Evolutionary conservation across 2,329 filamentous ascomycete species (phyloP), one percentile per base, ranked within the genome.

Genomic region (Scedosporium apiospermum): DNA sequence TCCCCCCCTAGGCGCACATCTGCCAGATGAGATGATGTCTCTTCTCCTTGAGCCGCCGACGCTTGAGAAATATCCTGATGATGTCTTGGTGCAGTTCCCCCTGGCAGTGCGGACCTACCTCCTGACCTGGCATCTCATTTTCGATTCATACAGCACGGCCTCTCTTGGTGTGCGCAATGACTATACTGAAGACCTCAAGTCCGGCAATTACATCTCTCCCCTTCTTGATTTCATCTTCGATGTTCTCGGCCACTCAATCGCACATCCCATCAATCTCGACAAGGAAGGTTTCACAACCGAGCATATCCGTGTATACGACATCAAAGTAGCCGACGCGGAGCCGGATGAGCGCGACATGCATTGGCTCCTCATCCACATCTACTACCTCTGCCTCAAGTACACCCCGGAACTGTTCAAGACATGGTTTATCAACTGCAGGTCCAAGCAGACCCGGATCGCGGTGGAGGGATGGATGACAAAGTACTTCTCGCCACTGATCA

Each of bases 381-480:
- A 91, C 77, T 98, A 93, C 72, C 81, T 93, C 4, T 83, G 84
- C 5, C 82, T 99, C 44, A 89, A 86, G 69, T 88, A 91, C 70
- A 80, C 90, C 0, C 91, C 92, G 0, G 88, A 87, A 1, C 79
- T 95, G 3, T 91, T 92, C 64, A 93, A 92, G 70, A 76, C 80
- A 1, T 98, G 95, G 91, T 96, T 88, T 77, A 84, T 93, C 9
- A 86, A 89, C 65, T 89, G 91, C 71, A 87, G 87, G 63, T 92
- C 88, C 18, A 88, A 90, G 64, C 88, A 95, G 72, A 96, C 91
- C 16, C 88, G 87, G 34, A 86, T 88, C 26, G 84, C 90, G 0
- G 87, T 97, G 23, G 89, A 95, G 72, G 76, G 80, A 0, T 99
- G 93, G 91, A 96, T 93, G 1, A 84, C 90, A 63, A 93, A 87